A percentile compares a stretch with the other conserved stretches of the same genome.
phyloP scores from a whole-genome alignment of 2,329 filamentous ascomycete genomes.

The Botrytis pseudocinerea region DNA sequence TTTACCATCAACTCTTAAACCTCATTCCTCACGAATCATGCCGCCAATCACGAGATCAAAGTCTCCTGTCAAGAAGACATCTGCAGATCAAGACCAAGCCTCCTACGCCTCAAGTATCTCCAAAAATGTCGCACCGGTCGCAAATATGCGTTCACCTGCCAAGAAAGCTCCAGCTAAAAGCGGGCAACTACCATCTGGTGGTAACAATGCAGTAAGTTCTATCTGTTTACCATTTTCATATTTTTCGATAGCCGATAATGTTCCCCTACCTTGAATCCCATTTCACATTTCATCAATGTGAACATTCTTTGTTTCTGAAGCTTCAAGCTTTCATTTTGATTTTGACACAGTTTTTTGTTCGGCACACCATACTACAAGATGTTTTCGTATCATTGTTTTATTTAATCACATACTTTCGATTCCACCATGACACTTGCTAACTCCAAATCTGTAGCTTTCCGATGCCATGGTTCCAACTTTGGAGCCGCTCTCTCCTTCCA shows the following conservation, averaged over 20 bases:
- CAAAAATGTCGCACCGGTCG: background rate
- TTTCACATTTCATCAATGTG: background rate
- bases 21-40: background rate
- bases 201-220: background rate
- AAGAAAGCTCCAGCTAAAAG: background rate
- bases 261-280: background rate
- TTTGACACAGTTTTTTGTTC: background rate
- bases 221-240: background rate
- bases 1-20: background rate
- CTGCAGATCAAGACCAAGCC: background rate
- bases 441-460: background rate
- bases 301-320: background rate
- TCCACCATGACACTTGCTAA: background rate
- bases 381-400: background rate
- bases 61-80: background rate
- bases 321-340: background rate
- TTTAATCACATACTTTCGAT: background rate
- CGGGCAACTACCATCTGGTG: background rate
- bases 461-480: background rate
- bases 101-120: background rate
- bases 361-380: background rate
- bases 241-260: background rate
- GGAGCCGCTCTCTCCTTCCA: background rate
- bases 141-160: background rate
- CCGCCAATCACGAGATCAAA: background rate